Evolutionary conservation across 176 grass and related monocot species (phyloP).

Genomic region (Aegilops speltoides): DNA sequence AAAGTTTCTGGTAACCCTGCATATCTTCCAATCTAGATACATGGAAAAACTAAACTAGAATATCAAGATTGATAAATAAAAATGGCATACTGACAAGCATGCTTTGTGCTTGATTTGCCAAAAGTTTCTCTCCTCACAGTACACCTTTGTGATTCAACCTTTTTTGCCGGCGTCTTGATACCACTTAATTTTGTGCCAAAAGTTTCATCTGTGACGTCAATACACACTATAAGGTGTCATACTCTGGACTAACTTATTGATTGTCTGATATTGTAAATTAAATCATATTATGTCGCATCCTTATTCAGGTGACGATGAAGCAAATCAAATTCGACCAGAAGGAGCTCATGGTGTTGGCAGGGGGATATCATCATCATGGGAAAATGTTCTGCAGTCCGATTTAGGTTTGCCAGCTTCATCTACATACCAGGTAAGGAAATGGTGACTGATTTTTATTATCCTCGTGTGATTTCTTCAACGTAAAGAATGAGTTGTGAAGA

Average conservation of each 20-base stretch:
- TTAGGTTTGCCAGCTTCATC: slow-evolving; percentile 45
- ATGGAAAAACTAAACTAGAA: background rate
- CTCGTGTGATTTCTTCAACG: background rate
- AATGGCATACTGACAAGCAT: background rate
- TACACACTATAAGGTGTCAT: background rate
- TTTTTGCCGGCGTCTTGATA: background rate
- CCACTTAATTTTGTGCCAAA: background rate
- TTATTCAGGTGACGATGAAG: slow-evolving; percentile 49
- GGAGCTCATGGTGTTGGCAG: slow-evolving; percentile 39
- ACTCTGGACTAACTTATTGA: background rate
- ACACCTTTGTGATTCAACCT: background rate
- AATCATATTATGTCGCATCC: background rate
- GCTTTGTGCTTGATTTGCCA: background rate
- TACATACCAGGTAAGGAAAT: slow-evolving; percentile 53
- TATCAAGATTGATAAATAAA: background rate
- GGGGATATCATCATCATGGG: slow-evolving; percentile 68
- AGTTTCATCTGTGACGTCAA: background rate
- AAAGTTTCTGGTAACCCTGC: slow-evolving; percentile 39
- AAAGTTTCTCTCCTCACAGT: background rate
- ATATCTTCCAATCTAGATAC: slow-evolving; percentile 23
- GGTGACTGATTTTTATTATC: background rate
- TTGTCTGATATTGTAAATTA: slow-evolving; percentile 24
- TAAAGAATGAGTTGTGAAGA: background rate
- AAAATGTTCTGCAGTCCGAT: slow-evolving; percentile 72
- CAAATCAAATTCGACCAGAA: slow-evolving; percentile 49